Evolutionary conservation across 1,284 basidiomycete species (phyloP), one percentile per base, ranked within the genome.

Genomic region (Meripilus lineatus): DNA sequence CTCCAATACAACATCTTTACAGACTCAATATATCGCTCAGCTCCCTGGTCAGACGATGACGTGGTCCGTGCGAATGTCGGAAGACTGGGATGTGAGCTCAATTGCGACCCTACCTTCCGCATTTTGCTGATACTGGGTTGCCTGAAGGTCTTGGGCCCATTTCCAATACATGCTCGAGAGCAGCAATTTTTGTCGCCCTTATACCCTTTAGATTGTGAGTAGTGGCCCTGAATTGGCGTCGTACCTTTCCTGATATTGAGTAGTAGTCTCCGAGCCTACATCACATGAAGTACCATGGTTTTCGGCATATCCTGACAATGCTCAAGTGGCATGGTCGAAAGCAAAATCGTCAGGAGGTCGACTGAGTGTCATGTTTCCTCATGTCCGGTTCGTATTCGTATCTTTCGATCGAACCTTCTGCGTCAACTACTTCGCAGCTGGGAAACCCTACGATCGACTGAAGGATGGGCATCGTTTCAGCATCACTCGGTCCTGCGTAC

Each of bases 391-490:
- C 8, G 35, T 25, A 42, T n/a, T 44, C 20, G 36, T 15, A 38
- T 23, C 20, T 38, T 6, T 33, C 5, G 13, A 15, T 37, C 8
- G 21, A 48, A 37, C 40, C 17, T 18, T 30, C 21, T 10, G n/a
- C 8, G n/a, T n/a, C n/a, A n/a, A 15, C 2, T 32, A 32, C 26
- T 17, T 6, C 18, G 21, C 38, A 81, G 86, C 42, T 91, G 88
- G 88, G 58, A 70, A 23, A 64, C 68, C 39, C 67, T 91, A 38
- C 77, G 85, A 15, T 67, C 71, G 30, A 81, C 79, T 1, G 81
- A 89, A 63, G 89, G 88, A n/a, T 90, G 88, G 88, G 82, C 86
- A 15, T 81, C 75, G 13, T 61, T 90, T 21, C 88, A 91, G 57
- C 83, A 89, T 54, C 76, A 87, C 53, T 72, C 75, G 15, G 62